Percentiles rank a stretch among this genome's conserved stretches.
These are phyloP conservation scores for Oenanthe sinensis DNA, from an alignment of 129 eudicot species.

Conservation along the genomic window DNA sequence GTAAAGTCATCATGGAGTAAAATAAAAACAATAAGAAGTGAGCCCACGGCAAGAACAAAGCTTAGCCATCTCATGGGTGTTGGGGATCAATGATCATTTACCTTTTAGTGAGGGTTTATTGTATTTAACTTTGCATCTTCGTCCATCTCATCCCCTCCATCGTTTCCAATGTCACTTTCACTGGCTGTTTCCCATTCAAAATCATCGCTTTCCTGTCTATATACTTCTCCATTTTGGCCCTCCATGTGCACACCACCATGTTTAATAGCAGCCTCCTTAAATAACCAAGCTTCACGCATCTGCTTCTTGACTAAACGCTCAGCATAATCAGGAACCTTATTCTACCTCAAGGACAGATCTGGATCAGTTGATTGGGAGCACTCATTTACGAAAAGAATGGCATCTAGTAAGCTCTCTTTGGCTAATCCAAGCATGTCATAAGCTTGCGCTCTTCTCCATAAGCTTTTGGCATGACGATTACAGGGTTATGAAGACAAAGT, in stretches of 20 bases:
- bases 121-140: conserved; percentile 37
- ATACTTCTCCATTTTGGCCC: conserved; percentile 47
- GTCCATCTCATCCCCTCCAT: conserved; percentile 46
- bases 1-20: neutral
- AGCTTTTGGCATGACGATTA: conserved; percentile 91
- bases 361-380: conserved; percentile 86
- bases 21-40: neutral
- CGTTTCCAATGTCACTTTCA: conserved; percentile 77
- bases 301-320: conserved; percentile 93
- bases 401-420: conserved; percentile 89
- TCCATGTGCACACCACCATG: conserved; percentile 72
- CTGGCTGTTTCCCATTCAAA: conserved; percentile 99
- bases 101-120: conserved; percentile 53
- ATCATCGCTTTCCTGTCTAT: conserved; percentile 74
- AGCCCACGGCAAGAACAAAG: neutral
- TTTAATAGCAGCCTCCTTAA: conserved; percentile 79
- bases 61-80: neutral
- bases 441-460: conserved; percentile 98
- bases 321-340: conserved; percentile 93
- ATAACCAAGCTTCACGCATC: conserved; percentile 94
- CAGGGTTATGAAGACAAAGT: conserved; percentile 79
- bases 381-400: conserved; percentile 76
- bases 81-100: conserved; percentile 15
- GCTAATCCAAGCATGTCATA: conserved; percentile 90
- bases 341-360: conserved; percentile 61